Evolutionary conservation across 768 basidiomycete genomes (phyloP), one percentile per base, ranked within the genome.

Genomic region (Filobasidium wieringae): DNA sequence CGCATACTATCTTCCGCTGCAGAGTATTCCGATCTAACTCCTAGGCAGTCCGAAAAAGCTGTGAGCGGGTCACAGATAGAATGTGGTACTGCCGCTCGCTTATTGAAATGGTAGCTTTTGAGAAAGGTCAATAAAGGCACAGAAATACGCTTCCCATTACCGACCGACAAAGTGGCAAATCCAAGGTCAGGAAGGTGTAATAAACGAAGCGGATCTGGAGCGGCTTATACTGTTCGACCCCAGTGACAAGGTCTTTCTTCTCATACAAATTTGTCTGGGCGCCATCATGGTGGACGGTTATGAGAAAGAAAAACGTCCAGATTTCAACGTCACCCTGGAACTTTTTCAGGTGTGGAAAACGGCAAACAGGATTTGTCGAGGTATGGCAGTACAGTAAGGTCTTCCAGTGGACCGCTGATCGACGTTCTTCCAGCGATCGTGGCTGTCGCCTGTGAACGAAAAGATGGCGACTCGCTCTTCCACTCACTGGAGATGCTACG

Each of bases 401-500:
- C 27, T 12, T 19, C 5, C 1, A 17, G 12, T 0, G 49, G 49
- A 3, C 8, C 3, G 37, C 29, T 29, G 34, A 19, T 39, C 14
- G 24, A 30, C 3, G 34, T 34, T 4, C 9, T 17, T 12, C 3
- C 49, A 93, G 90, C 84, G 26, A 76, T 88, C 31, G 81, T 87
- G 5, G 87, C 91, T 64, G 81, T 90, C 17, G 84, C 84, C 0
- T 79, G 85, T 32, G 77, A 79, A 31, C 82, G 81, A 62, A 76
- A 79, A 62, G 78, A 78, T 54, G 93, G 88, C 1, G 74, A 79
- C 5, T 82, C 85, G 55, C 74, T 85, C 26, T 85, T 85, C 66
- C 69, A 84, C 58, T 84, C 85, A 0, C 76, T 93, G 12, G 88
- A 92, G 72, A 68, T 90, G 83, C 72, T 85, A 26, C 84, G 92